Conservation (phyloP, 495 filamentous ascomycete species). For the Aspergillus hancockii region DNA sequence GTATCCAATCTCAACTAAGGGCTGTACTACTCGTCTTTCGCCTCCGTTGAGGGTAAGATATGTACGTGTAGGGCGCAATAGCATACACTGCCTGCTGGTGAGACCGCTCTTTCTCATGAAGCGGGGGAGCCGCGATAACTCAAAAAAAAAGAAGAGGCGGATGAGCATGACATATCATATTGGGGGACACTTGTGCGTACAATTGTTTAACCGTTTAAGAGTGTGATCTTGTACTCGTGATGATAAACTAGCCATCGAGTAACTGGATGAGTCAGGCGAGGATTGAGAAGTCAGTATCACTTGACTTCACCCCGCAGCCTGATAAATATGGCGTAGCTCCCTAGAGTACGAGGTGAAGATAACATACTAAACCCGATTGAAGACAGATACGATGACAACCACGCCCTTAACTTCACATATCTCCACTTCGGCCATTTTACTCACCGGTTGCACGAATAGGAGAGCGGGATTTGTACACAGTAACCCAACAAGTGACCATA, state of each 20-base stretch:
- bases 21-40: not conserved
- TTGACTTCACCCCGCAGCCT: not conserved
- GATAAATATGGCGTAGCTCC: too few relatives aligned
- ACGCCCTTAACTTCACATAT: not conserved
- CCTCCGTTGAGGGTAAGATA: not conserved
- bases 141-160: not conserved
- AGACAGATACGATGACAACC: too few relatives aligned
- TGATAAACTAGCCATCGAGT: too few relatives aligned
- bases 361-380: not conserved
- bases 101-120: not conserved
- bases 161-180: not conserved
- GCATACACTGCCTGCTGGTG: not conserved
- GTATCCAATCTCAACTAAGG: not conserved
- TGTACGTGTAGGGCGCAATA: not conserved
- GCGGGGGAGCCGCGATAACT: not conserved
- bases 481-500: not conserved
- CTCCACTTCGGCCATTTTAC: not conserved
- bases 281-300: not conserved
- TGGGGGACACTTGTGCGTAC: not conserved
- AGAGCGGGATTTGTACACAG: not conserved
- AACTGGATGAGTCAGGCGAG: not conserved
- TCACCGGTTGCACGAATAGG: too few relatives aligned
- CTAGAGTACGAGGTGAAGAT: not conserved
- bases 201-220: too few relatives aligned
- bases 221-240: too few relatives aligned